Conservation (phyloP, 2,329 filamentous ascomycete genomes). For the Colletotrichum sp. region DNA sequence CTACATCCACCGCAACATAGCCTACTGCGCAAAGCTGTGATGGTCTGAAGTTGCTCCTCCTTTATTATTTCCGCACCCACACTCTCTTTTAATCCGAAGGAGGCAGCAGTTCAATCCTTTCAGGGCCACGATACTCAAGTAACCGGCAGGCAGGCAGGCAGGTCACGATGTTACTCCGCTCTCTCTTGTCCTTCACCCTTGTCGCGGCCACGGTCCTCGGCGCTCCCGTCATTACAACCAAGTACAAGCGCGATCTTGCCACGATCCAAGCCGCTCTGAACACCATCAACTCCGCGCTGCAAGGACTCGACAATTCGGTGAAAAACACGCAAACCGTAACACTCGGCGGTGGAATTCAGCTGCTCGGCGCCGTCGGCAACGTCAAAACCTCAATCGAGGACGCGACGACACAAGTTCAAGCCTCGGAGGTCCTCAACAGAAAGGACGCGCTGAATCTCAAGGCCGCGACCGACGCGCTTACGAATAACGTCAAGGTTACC, state of each 20-base stretch:
- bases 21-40: background rate
- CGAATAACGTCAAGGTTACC: slow-evolving; percentile 16
- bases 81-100: slow-evolving; percentile 3
- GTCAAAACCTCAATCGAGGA: background rate
- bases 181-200: background rate
- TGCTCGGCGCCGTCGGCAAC: background rate
- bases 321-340: background rate
- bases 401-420: slow-evolving; percentile 8
- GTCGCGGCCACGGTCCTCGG: background rate
- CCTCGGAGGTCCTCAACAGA: background rate
- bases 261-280: slow-evolving; percentile 7
- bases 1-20: background rate
- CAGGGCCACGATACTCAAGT: background rate
- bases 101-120: background rate
- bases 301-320: slow-evolving; percentile 10
- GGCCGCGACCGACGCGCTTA: slow-evolving; percentile 13
- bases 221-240: background rate
- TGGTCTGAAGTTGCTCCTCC: slow-evolving; percentile 11
- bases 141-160: background rate
- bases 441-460: slow-evolving; percentile 1
- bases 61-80: background rate
- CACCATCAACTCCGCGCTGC: slow-evolving; percentile 11
- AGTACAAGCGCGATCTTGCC: background rate
- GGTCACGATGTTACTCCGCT: slow-evolving; percentile 6
- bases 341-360: background rate